These are phyloP conservation scores for Populus simonii DNA, from an alignment of 345 rosid genomes.

Conservation along the genomic window DNA sequence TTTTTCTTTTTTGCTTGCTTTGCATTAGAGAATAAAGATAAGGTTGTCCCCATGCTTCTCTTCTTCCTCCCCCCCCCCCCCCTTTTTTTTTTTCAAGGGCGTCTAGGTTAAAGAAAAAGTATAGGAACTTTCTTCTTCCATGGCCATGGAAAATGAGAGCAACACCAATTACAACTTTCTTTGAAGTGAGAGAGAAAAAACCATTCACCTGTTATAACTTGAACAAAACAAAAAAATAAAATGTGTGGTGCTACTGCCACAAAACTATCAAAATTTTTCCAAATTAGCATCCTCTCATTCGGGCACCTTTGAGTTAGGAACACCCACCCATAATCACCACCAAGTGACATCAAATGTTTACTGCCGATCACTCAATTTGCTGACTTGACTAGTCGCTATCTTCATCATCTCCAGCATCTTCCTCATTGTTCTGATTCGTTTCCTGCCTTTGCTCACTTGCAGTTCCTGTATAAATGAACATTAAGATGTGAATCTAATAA, in stretches of 20 bases:
- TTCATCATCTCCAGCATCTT: constrained; percentile 2
- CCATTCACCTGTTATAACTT: background rate
- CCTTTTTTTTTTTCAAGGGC: background rate
- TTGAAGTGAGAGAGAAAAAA: background rate
- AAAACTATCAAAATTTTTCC: background rate
- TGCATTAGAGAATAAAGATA: too few relatives aligned
- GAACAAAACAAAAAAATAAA: background rate
- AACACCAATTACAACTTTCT: too few relatives aligned
- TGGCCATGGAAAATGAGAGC: too few relatives aligned
- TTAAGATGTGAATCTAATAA: background rate
- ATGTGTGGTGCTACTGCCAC: background rate
- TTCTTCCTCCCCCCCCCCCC: too few relatives aligned
- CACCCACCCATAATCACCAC: background rate
- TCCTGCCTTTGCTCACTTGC: constrained; percentile 5
- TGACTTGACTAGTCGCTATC: constrained; percentile 1
- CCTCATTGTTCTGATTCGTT: background rate
- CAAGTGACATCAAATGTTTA: background rate
- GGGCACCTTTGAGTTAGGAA: background rate
- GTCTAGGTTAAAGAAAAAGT: background rate
- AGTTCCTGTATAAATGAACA: constrained; percentile 3
- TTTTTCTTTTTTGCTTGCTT: too few relatives aligned
- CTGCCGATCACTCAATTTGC: background rate
- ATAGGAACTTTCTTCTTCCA: background rate
- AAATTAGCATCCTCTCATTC: background rate
- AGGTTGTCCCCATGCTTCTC: too few relatives aligned